Percentiles rank a stretch among this genome's conserved stretches.
Evolutionary conservation across 495 filamentous ascomycete species (phyloP).

Genomic region (Gamarada debralockiae): DNA sequence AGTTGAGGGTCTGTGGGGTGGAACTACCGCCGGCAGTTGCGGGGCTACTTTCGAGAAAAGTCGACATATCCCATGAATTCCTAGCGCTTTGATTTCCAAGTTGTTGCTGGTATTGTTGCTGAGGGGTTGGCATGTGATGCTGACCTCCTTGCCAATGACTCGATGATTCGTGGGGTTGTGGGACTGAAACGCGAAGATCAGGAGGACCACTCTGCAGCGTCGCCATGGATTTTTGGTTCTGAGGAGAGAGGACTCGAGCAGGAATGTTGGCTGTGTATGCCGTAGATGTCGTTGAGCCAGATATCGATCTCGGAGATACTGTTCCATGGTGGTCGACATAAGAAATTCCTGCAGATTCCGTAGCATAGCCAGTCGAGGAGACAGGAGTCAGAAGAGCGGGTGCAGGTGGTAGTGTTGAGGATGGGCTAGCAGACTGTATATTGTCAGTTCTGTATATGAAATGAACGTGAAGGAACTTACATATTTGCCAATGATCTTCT

Average conservation of each 20-base stretch:
- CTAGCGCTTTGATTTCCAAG: background rate
- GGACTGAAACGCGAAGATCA: slow-evolving; percentile 21
- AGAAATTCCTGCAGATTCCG: slow-evolving; percentile 16
- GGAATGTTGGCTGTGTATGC: slow-evolving; percentile 14
- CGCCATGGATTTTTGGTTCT: slow-evolving; percentile 15
- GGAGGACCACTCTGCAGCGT: slow-evolving; percentile 17
- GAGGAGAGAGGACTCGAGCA: slow-evolving; percentile 22
- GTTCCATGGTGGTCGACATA: slow-evolving; percentile 21
- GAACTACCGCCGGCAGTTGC: slow-evolving; percentile 18
- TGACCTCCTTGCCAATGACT: slow-evolving; percentile 11
- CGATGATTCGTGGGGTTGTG: slow-evolving; percentile 18
- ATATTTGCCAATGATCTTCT: slow-evolving; percentile 99
- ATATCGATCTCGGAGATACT: slow-evolving; percentile 22
- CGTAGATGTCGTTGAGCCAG: slow-evolving; percentile 19
- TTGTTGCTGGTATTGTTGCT: slow-evolving; percentile 7
- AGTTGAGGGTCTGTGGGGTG: background rate
- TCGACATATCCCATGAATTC: slow-evolving; percentile 20
- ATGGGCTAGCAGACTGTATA: slow-evolving; percentile 27
- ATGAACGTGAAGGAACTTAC: slow-evolving; percentile 43
- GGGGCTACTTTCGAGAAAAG: slow-evolving; percentile 8
- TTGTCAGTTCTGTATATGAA: slow-evolving; percentile 3
- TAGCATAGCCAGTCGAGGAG: slow-evolving; percentile 22
- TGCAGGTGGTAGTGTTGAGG: slow-evolving; percentile 26
- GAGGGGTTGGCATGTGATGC: slow-evolving; percentile 14
- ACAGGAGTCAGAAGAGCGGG: slow-evolving; percentile 24